A percentile compares a stretch with the other conserved stretches of the same genome.
Evolutionary conservation across 208 protist genomes (phyloP).

Genomic region (Acanthamoeba lenticulata): DNA sequence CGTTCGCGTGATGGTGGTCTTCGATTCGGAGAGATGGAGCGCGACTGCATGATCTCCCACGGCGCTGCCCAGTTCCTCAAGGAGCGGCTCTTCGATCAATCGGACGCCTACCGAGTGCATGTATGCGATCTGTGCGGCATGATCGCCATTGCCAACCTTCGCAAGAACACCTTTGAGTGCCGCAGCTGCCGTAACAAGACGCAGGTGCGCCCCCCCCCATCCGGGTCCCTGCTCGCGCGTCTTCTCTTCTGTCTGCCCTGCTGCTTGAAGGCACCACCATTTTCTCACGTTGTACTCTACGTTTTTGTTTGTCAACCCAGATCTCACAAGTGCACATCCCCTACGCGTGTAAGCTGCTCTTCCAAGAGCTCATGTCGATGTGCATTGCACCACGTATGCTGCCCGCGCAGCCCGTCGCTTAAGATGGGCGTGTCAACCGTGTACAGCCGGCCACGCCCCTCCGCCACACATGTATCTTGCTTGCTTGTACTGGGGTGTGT

Average conservation of each 20-base stretch:
- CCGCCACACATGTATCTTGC: no score
- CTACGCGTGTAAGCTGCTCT: conserved; percentile 97
- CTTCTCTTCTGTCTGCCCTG: no score
- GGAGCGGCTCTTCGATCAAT: conserved; percentile 93
- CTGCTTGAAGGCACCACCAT: no score
- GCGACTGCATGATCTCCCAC: conserved; percentile 97
- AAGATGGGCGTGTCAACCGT: no score
- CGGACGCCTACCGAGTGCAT: conserved; percentile 92
- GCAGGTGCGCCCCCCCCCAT: conserved; percentile 41
- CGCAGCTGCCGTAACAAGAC: conserved; percentile 90
- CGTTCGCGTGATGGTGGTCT: conserved; percentile 95
- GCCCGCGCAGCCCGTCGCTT: no score
- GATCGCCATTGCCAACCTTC: conserved; percentile 91
- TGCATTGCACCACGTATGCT: conserved; percentile 92
- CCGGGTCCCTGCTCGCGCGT: background rate
- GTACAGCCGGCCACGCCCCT: no score
- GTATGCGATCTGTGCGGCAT: conserved; percentile 95
- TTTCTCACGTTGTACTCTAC: background rate
- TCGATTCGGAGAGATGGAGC: conserved; percentile 98
- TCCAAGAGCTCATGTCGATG: conserved; percentile 98
- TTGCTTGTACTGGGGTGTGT: no score
- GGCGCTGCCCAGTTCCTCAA: conserved; percentile 92
- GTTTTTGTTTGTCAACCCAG: background rate
- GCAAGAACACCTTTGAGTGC: conserved; percentile 91
- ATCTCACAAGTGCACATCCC: conserved; percentile 95